Conservation (phyloP, 2,329 filamentous ascomycete genomes). For the Fonsecaea erecta region DNA sequence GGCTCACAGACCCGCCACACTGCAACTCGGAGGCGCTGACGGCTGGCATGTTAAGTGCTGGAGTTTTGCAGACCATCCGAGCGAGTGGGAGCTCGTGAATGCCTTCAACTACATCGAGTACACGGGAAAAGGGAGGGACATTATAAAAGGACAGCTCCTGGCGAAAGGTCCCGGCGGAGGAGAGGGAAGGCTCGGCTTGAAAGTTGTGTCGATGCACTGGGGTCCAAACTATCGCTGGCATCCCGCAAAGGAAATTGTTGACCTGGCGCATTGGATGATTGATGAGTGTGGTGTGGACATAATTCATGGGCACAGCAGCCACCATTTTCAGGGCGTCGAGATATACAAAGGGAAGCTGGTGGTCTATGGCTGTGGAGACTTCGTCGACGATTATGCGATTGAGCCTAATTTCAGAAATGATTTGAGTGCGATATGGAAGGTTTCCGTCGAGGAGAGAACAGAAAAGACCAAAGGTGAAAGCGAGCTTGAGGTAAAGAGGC, state of each 20-base stretch:
- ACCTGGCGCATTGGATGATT: slow-evolving; percentile 47
- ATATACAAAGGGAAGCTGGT: slow-evolving; percentile 44
- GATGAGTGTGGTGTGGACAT: slow-evolving; percentile 50
- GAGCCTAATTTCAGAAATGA: slow-evolving; percentile 45
- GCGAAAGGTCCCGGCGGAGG: not conserved
- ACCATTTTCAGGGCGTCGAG: slow-evolving; percentile 50
- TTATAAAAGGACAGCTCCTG: slow-evolving; percentile 34
- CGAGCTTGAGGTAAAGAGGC: slow-evolving; percentile 36
- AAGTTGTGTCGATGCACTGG: slow-evolving; percentile 50
- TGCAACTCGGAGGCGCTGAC: slow-evolving; percentile 35
- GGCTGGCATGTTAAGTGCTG: slow-evolving; percentile 42
- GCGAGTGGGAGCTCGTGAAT: slow-evolving; percentile 42
- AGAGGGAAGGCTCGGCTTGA: slow-evolving; percentile 37
- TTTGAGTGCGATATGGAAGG: slow-evolving; percentile 47
- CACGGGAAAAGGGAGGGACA: slow-evolving; percentile 33
- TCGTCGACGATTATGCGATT: slow-evolving; percentile 51
- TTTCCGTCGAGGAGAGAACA: slow-evolving; percentile 39
- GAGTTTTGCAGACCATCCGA: slow-evolving; percentile 46
- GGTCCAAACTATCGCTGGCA: slow-evolving; percentile 49
- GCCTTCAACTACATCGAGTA: slow-evolving; percentile 48
- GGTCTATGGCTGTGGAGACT: slow-evolving; percentile 50
- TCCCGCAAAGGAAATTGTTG: slow-evolving; percentile 41
- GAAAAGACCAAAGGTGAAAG: slow-evolving; percentile 1
- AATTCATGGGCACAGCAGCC: slow-evolving; percentile 49
- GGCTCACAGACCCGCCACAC: slow-evolving; percentile 40